phyloP scores from a whole-genome alignment of 495 filamentous ascomycete species.

The Penicillium manginii region DNA sequence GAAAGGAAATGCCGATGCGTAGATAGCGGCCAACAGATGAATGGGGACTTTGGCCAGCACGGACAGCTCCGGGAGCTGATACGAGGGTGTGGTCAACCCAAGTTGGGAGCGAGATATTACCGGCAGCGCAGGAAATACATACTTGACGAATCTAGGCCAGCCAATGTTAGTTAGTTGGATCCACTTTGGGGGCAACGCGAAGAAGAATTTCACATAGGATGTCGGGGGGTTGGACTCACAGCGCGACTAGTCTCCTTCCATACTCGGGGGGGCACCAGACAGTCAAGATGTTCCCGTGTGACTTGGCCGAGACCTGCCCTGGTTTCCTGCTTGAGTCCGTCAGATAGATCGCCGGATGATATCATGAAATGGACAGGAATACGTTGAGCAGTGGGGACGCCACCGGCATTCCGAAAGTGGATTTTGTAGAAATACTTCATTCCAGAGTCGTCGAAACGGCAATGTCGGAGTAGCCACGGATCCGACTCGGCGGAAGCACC shows the following conservation, averaged over 20 bases:
- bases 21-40: conserved; percentile 40
- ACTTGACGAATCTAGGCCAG: conserved; percentile 33
- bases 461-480: conserved; percentile 43
- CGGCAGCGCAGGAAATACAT: conserved; percentile 37
- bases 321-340: conserved; percentile 29
- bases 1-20: conserved; percentile 41
- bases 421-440: conserved; percentile 40
- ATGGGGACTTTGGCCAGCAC: conserved; percentile 29
- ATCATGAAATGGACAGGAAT: conserved; percentile 44
- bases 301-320: conserved; percentile 20
- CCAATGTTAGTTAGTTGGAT: neutral
- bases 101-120: conserved; percentile 36
- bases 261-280: conserved; percentile 33
- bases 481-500: conserved; percentile 43
- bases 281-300: conserved; percentile 31
- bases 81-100: conserved; percentile 20
- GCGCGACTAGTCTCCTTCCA: conserved; percentile 31
- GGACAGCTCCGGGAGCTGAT: conserved; percentile 23
- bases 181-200: neutral
- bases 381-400: conserved; percentile 36
- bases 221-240: conserved; percentile 22
- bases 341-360: conserved; percentile 30
- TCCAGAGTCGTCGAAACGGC: conserved; percentile 40
- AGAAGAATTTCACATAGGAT: too few species aligned
- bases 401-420: conserved; percentile 42